Percentiles rank a stretch among this genome's conserved stretches.
Conservation (phyloP, 2,329 filamentous ascomycete genomes). For the Camptophora hylomeconis region DNA sequence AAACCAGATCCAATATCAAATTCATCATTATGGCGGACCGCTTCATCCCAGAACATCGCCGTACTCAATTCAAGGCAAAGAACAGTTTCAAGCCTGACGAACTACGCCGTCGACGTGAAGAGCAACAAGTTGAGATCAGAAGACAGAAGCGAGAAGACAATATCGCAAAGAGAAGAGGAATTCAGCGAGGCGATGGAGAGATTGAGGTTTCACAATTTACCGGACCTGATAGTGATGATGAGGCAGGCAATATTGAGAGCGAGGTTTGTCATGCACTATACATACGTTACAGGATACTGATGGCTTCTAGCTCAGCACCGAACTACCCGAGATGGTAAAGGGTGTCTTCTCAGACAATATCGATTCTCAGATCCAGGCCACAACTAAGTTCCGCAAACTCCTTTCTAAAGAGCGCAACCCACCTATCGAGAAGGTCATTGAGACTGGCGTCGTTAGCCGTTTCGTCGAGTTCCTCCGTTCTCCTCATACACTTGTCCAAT, state of each 20-base stretch:
- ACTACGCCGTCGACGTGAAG: slow-evolving; percentile 92
- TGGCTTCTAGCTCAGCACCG: slow-evolving; percentile 68
- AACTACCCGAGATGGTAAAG: slow-evolving; percentile 94
- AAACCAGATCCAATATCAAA: slow-evolving; percentile 17
- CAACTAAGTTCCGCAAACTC: slow-evolving; percentile 96
- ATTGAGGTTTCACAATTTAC: slow-evolving; percentile 52
- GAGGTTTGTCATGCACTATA: slow-evolving; percentile 54
- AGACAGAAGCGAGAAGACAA: slow-evolving; percentile 99
- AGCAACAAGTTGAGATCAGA: slow-evolving; percentile 98
- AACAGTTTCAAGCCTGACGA: slow-evolving; percentile 98
- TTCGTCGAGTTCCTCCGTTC: slow-evolving; percentile 98
- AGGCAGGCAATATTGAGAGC: slow-evolving; percentile 91
- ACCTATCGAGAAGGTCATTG: slow-evolving; percentile 97
- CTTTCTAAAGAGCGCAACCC: slow-evolving; percentile 98
- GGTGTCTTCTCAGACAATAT: slow-evolving; percentile 99
- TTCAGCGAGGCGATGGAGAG: slow-evolving; percentile 59
- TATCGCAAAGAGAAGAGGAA: slow-evolving; percentile 92
- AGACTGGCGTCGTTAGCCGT: slow-evolving; percentile 91
- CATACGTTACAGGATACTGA: slow-evolving; percentile 3
- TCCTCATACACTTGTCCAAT: slow-evolving; percentile 94
- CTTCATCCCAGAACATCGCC: slow-evolving; percentile 98
- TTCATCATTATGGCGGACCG: slow-evolving; percentile 74
- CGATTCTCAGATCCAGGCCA: slow-evolving; percentile 91
- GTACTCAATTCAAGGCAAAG: slow-evolving; percentile 99
- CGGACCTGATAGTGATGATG: slow-evolving; percentile 80